Evolutionary conservation across 257 asterid species (phyloP), one percentile per base, ranked within the genome.

Genomic region (Solanum corneliomulleri): DNA sequence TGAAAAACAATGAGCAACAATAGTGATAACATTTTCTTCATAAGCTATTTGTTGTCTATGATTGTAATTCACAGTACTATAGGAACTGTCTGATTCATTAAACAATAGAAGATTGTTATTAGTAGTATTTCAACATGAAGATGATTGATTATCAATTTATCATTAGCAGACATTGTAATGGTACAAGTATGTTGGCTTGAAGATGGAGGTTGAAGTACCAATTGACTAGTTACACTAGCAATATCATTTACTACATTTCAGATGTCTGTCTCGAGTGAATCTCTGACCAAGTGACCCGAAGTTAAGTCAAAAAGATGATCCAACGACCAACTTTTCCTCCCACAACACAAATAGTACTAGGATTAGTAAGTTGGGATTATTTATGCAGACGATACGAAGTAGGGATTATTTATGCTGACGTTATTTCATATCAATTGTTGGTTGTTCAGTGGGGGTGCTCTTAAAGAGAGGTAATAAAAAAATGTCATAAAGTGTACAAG

Each of bases 121-220:
- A 10, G 11, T 35, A 18, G 18, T 18, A 72, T 10, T 20, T 20
- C 80, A 20, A 18, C 47, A 35, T 18, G 47, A 72, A 72, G 78
- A 9, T 35, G 47, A 35, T 35, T 72, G 13, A 35, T 35, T 72
- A 12, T 21, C 81, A 72, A 20, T 72, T 37, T 10, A 72, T 37
- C 52, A 11, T 11, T 74, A 74, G 52, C 52, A 74, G 20, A 74
- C 52, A 39, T 74, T 21, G 6, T 74, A 74, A 21, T 74, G 15
- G 18, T 74, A 21, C 82, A 37, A 37, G 8, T 58, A 58, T 20
- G 12, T 58, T 3, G 25, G 27, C 20, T 60, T 92, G 91, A 95
- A 90, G 89, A 94, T 96, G 99, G 99, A 95, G 88, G 97, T 95
- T 86, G 98, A 96, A 91, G 89, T 95, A 87, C 98, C 98, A 41